Conservation (phyloP, 495 filamentous ascomycete genomes). For the Daldinia grandis region DNA sequence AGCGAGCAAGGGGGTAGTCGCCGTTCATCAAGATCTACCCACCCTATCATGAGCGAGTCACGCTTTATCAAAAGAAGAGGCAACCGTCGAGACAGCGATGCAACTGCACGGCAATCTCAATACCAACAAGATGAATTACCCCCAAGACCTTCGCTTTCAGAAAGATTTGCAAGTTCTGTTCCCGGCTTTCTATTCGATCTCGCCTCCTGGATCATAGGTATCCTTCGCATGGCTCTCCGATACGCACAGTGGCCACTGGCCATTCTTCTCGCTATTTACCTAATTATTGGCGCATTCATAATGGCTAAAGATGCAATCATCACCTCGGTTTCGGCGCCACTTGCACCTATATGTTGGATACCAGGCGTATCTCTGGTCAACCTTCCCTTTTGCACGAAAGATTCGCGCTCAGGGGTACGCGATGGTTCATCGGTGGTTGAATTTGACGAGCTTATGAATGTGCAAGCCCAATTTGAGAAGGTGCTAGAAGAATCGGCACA, state of each 20-base stretch:
- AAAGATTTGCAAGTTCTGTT: conserved; percentile 38
- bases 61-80: conserved; percentile 42
- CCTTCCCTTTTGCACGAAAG: conserved; percentile 66
- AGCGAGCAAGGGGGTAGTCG: conserved; percentile 37
- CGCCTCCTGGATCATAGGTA: conserved; percentile 55
- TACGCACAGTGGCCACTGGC: conserved; percentile 64
- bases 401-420: conserved; percentile 10
- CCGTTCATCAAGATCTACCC: conserved; percentile 39
- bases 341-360: conserved; percentile 72
- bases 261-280: conserved; percentile 61
- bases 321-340: conserved; percentile 54
- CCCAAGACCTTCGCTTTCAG: conserved; percentile 20
- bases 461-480: conserved; percentile 71
- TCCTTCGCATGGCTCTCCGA: conserved; percentile 59
- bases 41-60: conserved; percentile 18
- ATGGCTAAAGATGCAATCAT: conserved; percentile 62
- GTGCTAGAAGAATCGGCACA: conserved; percentile 67
- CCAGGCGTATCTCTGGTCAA: conserved; percentile 66
- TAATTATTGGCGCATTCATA: conserved; percentile 58
- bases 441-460: conserved; percentile 71
- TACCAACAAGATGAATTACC: neutral
- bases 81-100: conserved; percentile 11
- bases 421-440: conserved; percentile 53
- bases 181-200: conserved; percentile 45
- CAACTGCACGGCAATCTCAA: neutral